Conservation (phyloP, 495 filamentous ascomycete genomes). For the Penicillium paradoxum region DNA sequence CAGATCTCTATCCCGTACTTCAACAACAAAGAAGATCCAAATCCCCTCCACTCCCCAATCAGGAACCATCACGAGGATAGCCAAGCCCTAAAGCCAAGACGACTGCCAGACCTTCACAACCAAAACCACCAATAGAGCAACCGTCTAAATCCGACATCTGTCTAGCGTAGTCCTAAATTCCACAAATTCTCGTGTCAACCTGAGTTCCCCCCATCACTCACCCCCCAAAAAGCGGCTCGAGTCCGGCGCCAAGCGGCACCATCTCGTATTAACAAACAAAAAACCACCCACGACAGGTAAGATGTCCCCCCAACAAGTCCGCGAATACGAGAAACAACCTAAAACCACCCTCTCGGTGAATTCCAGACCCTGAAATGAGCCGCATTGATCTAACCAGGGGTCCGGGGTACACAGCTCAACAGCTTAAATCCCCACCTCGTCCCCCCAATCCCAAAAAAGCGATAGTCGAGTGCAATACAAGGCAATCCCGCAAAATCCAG, state of each 20-base stretch:
- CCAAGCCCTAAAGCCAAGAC: neutral
- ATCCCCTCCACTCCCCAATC: neutral
- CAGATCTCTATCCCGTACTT: no score
- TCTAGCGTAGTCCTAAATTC: no score
- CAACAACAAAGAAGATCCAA: neutral
- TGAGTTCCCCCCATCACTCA: no score
- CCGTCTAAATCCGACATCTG: neutral
- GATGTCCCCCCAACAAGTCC: neutral
- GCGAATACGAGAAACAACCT: conserved; percentile 6
- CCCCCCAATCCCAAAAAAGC: no score
- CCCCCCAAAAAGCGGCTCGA: conserved; percentile 10
- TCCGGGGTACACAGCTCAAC: no score
- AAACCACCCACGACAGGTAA: neutral
- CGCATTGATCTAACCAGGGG: neutral
- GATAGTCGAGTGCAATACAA: no score
- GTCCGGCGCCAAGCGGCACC: conserved; percentile 12
- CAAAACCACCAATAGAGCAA: neutral
- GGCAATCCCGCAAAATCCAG: no score
- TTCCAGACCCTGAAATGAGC: neutral
- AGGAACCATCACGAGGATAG: neutral
- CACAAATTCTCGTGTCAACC: no score
- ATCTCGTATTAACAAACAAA: conserved; percentile 17
- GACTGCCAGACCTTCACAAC: neutral
- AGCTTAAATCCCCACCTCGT: no score
- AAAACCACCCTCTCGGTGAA: no score